Evolutionary conservation across 2,329 filamentous ascomycete species (phyloP).

Genomic region (Ceratocystis harringtonii): DNA sequence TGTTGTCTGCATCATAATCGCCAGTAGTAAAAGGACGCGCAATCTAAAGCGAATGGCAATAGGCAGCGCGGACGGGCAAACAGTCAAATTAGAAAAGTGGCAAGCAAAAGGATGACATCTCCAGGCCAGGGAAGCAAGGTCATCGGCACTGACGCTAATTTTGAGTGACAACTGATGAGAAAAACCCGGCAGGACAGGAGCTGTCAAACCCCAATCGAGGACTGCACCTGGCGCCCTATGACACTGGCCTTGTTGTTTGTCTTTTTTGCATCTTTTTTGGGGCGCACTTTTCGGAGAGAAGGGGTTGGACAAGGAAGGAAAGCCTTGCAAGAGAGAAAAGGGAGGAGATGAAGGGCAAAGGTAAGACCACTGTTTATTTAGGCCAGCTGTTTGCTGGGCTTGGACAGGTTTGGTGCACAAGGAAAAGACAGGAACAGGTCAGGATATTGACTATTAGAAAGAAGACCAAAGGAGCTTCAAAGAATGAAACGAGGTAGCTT

Average conservation of each 20-base stretch:
- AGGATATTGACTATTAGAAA: background rate
- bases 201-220: background rate
- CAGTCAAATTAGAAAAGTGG: too few relatives aligned
- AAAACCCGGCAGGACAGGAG: background rate
- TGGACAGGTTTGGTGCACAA: background rate
- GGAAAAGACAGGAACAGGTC: background rate
- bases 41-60: too few relatives aligned
- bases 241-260: background rate
- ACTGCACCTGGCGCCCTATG: background rate
- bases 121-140: background rate
- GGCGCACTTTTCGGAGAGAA: background rate
- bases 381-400: background rate
- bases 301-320: background rate
- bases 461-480: background rate
- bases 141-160: background rate
- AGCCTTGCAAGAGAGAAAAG: conserved; percentile 14
- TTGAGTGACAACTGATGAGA: background rate
- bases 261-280: background rate
- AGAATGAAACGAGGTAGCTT: background rate
- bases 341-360: conserved; percentile 18
- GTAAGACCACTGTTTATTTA: conserved; percentile 16
- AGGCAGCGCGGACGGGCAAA: too few relatives aligned
- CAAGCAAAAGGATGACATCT: too few relatives aligned
- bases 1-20: too few relatives aligned
- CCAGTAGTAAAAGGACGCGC: too few relatives aligned